These are phyloP conservation scores for Sinapis alba DNA, from an alignment of 441 rosid species.

Conservation along the genomic window DNA sequence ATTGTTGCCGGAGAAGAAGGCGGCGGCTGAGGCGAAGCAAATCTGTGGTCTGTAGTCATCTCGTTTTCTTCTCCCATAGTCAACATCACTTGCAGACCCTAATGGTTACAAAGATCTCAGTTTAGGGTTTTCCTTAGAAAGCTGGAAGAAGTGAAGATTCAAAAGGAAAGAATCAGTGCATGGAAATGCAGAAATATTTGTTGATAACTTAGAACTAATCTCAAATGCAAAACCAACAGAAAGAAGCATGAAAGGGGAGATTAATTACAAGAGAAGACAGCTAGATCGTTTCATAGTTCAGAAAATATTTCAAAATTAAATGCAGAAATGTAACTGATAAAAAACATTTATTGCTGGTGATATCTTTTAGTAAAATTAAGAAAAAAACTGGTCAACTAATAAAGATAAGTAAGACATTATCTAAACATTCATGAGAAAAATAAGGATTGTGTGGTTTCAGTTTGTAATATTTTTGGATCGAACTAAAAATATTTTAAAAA, in stretches of 20 bases:
- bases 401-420: conserved; percentile 27
- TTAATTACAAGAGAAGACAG: conserved; percentile 31
- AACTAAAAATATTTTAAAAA: not conserved
- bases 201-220: not conserved
- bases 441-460: conserved; percentile 9
- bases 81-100: conserved; percentile 44
- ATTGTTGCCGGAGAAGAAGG: conserved; percentile 52
- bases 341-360: conserved; percentile 37
- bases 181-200: conserved; percentile 24
- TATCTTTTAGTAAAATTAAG: not conserved
- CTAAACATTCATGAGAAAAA: conserved; percentile 35
- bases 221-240: conserved; percentile 13
- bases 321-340: conserved; percentile 33
- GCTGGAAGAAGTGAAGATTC: conserved; percentile 5
- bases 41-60: conserved; percentile 51
- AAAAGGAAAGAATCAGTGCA: conserved; percentile 27
- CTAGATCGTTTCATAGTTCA: conserved; percentile 33
- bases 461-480: not conserved
- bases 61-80: conserved; percentile 53
- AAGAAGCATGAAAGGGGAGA: conserved; percentile 23
- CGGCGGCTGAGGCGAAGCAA: conserved; percentile 11
- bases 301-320: conserved; percentile 24
- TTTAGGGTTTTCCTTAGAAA: conserved; percentile 28
- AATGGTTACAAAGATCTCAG: conserved; percentile 15
- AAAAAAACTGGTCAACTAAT: conserved; percentile 28